Evolutionary conservation across 169 alveolate species (phyloP), one percentile per base, ranked within the genome.

Genomic region (Cryptosporidium sp.): DNA sequence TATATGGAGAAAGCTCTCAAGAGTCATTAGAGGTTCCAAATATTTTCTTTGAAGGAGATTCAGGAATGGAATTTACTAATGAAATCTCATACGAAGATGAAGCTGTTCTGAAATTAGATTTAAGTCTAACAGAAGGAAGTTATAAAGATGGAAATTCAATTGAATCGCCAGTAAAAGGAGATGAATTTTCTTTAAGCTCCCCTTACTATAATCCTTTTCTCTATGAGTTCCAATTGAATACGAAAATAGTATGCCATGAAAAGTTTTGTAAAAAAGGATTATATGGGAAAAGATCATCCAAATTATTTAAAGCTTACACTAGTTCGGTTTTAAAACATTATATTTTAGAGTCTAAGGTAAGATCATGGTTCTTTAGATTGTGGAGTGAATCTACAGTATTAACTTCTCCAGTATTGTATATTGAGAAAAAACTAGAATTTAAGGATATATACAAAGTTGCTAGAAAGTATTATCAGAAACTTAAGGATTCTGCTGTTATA

Each of bases 341-440:
- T 41, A 80, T 80, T 37, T 8, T 62, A 12, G 70, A 80, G 12
- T 80, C 89, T 4, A 80, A 62, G 39, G 75, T 80, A 0, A 35
- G 70, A 29, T 80, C 89, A 7, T 80, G 89, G 89, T 80, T 80
- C 51, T 80, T 59, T 45, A 80, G 89, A 39, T 12, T 80, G 0
- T 80, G 89, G 89, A 80, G 89, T 62, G 68, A 61, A 18, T 80
- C 89, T n/a, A 62, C 89, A 4, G 89, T 80, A 39, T 4, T 80
- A 29, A 61, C 89, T 23, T 59, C 69, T n/a, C 89, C 89, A 8
- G 75, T 80, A 10, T 48, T 80, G 33, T 62, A 62, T 37, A 18
- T 80, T 33, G 75, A 48, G 26, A 80, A 65, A 18, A 59, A 39
- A 8, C 6, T 50, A 37, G 89, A 80, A 23, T 80, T 80, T 23